Base-by-base conservation (phyloP, 441 rosid genomes). In the Adansonia gregorii region DNA sequence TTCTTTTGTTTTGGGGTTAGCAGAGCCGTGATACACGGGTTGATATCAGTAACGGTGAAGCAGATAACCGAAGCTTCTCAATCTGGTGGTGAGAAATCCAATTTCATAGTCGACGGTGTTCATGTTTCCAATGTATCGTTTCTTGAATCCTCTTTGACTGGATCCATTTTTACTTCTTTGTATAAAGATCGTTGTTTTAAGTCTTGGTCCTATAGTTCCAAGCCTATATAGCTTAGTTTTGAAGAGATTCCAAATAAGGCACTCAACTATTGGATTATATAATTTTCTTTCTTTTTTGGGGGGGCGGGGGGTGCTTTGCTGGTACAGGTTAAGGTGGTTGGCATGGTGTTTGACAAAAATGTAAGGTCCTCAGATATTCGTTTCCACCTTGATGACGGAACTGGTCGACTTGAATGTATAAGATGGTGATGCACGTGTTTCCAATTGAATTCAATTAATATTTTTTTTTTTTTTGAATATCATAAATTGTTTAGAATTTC, bases 41-140 rank as follows among this genome's bases (percentile, higher is more conserved):
- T 94, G 80, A 81, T 89, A 41, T 93, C 98, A 1, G 84, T 90
- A 71, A 94, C 99, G 6, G 93, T 92, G 85, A 95, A 94, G 92
- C 97, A 91, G 87, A 86, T 89, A 56, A 90, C 92, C 46, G 90
- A 89, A 82, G 86, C 94, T 78, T 88, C 87, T 75, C 97, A 90
- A 7, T 84, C 94, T 3, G 89, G 94, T 35, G 92, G 89, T 64
- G 99, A 95, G 27, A 92, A 90, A 76, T 91, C 97, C 11, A 91
- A 80, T 78, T 88, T 94, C 76, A 58, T 80, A 64, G 86, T 94
- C 70, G 87, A 89, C 17, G 97, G 93, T 7, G 81, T 85, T 39
- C 97, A 91, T 68, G 87, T 92, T 8, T 87, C 90, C 79, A 90
- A 88, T 76, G 97, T 89, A 87, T 60, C 4, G 2, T 43, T 72